phyloP scores from a whole-genome alignment of 2,329 filamentous ascomycete genomes.

The Ophiostoma sp. region DNA sequence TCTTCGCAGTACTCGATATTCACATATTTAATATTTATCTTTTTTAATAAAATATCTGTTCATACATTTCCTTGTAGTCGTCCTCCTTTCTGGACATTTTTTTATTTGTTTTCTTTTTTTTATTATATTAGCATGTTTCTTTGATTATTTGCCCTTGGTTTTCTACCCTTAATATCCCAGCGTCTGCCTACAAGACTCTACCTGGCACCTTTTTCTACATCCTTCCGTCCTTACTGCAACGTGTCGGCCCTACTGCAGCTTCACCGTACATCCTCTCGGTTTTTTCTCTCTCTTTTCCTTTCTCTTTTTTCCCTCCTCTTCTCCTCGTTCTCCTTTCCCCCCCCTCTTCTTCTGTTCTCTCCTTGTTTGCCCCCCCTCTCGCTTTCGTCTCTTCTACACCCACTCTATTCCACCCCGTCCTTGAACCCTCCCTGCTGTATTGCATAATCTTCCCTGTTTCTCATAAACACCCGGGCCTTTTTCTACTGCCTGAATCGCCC shows the following conservation, averaged over 20 bases:
- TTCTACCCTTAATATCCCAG: not conserved
- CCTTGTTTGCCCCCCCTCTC: not conserved
- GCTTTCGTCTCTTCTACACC: too few relatives aligned
- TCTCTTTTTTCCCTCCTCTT: not conserved
- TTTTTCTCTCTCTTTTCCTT: not conserved
- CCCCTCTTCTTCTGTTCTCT: not conserved
- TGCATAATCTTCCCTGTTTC: slow-evolving; percentile 10
- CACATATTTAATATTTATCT: not conserved
- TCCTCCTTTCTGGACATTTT: too few relatives aligned
- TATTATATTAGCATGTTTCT: not conserved
- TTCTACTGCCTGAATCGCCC: not conserved
- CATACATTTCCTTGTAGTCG: too few relatives aligned
- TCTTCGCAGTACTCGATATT: too few relatives aligned
- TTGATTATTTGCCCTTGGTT: not conserved
- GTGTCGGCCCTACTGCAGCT: slow-evolving; percentile 1
- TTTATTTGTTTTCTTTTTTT: not conserved
- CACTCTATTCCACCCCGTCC: not conserved
- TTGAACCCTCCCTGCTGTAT: not conserved
- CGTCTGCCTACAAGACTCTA: not conserved
- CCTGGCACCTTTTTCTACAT: not conserved
- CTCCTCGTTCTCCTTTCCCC: not conserved
- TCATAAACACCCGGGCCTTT: not conserved
- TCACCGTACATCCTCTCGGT: not conserved
- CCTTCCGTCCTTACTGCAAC: slow-evolving; percentile 6
- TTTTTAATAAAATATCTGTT: too few relatives aligned